phyloP scores from a whole-genome alignment of 1,284 basidiomycete species.

The Rhodotorula sp. region DNA sequence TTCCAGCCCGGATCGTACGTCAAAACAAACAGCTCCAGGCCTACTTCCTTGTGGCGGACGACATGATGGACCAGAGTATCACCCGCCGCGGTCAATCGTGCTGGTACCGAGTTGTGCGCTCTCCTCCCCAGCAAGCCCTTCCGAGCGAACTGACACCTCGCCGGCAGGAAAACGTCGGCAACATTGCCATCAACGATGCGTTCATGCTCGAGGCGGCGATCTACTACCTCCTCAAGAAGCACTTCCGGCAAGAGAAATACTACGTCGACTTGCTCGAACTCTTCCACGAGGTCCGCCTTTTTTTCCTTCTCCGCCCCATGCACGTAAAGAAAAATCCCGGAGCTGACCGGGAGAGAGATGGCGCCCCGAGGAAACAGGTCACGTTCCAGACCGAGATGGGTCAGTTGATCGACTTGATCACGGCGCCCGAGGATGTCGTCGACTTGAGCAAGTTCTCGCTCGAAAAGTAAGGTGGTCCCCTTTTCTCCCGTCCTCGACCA shows the following conservation, averaged over 20 bases:
- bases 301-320: conserved; percentile 58
- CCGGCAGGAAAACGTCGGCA: conserved; percentile 62
- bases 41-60: conserved; percentile 95
- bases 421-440: conserved; percentile 84
- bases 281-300: conserved; percentile 71
- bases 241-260: conserved; percentile 78
- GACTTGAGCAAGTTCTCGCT: conserved; percentile 83
- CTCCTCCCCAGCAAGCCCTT: not conserved
- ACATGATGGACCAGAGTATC: conserved; percentile 94
- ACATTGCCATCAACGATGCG: conserved; percentile 93
- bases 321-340: too few species aligned
- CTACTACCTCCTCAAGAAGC: conserved; percentile 81
- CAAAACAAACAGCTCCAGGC: conserved; percentile 74
- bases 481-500: too few species aligned
- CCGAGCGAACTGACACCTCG: not conserved
- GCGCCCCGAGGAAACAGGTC: conserved; percentile 54
- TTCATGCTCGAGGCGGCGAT: conserved; percentile 97
- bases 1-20: not conserved
- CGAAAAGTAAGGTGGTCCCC: conserved; percentile 60
- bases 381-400: conserved; percentile 95
- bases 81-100: conserved; percentile 98
- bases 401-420: conserved; percentile 92
- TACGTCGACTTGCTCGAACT: conserved; percentile 88
- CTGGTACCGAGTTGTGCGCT: conserved; percentile 73
- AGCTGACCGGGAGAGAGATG: not conserved